Conservation (phyloP, 2,329 filamentous ascomycete species). For the Aspergillus vadensis region DNA sequence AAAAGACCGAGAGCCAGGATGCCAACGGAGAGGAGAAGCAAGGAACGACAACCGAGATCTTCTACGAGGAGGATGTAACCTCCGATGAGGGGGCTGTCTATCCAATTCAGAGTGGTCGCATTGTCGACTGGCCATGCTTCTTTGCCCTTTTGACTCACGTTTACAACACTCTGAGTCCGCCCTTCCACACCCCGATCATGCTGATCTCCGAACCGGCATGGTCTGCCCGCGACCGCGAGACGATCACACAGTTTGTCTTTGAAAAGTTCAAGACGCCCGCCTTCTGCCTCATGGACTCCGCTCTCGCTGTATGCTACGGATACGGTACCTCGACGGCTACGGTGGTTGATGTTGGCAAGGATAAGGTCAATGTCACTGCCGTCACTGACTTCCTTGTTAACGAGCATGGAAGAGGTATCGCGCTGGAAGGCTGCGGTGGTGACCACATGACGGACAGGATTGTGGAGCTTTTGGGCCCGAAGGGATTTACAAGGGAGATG, state of each 20-base stretch:
- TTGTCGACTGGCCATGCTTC: constrained; percentile 89
- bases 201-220: constrained; percentile 87
- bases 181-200: constrained; percentile 91
- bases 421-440: constrained; percentile 72
- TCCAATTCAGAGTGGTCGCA: constrained; percentile 77
- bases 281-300: constrained; percentile 86
- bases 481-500: constrained; percentile 62
- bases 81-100: constrained; percentile 88
- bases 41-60: constrained; percentile 49
- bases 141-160: constrained; percentile 91
- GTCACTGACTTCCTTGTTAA: constrained; percentile 80
- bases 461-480: constrained; percentile 62
- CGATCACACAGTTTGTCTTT: constrained; percentile 90
- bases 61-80: constrained; percentile 86
- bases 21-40: constrained; percentile 33
- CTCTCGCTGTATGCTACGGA: constrained; percentile 75
- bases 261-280: constrained; percentile 96
- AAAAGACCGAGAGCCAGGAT: constrained; percentile 25
- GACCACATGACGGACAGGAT: constrained; percentile 81
- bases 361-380: constrained; percentile 91
- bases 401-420: constrained; percentile 63
- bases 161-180: constrained; percentile 83
- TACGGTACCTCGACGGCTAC: constrained; percentile 83
- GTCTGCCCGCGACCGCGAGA: constrained; percentile 84
- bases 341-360: constrained; percentile 85